These are phyloP conservation scores for Rhododendron simsii DNA, from an alignment of 148 eudicot species.

Conservation along the genomic window DNA sequence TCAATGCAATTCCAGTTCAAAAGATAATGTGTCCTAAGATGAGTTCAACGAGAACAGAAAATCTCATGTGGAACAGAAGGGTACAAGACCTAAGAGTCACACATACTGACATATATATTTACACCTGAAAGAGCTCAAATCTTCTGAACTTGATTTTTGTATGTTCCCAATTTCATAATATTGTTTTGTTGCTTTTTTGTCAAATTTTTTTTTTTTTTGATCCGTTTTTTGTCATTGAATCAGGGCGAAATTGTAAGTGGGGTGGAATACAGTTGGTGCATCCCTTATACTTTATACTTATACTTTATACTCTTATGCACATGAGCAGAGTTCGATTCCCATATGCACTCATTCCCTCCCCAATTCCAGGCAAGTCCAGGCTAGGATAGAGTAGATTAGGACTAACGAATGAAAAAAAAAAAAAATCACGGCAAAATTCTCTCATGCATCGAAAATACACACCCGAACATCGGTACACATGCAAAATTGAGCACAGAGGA, in stretches of 20 bases:
- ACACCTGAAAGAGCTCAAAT: background rate
- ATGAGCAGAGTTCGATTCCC: too few species aligned
- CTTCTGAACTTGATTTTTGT: too few species aligned
- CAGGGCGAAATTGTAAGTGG: background rate
- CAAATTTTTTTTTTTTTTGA: too few species aligned
- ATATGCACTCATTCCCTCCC: accelerated
- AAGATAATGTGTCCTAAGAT: background rate
- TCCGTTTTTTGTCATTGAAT: background rate
- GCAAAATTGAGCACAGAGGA: background rate
- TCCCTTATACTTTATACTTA: too few species aligned
- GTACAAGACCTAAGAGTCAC: background rate
- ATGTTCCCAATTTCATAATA: background rate
- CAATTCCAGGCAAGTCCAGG: too few species aligned
- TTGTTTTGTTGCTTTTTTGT: background rate
- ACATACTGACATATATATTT: background rate
- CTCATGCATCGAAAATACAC: background rate
- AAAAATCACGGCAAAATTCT: background rate
- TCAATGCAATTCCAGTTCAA: background rate
- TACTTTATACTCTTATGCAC: too few species aligned
- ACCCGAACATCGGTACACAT: background rate
- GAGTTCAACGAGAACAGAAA: background rate
- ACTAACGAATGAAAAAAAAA: too few species aligned
- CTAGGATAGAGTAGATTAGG: too few species aligned
- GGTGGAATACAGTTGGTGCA: too few species aligned
- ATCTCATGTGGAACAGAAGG: too few species aligned